Conservation (phyloP, 495 filamentous ascomycete species). For the Parathielavia hyrcaniae region DNA sequence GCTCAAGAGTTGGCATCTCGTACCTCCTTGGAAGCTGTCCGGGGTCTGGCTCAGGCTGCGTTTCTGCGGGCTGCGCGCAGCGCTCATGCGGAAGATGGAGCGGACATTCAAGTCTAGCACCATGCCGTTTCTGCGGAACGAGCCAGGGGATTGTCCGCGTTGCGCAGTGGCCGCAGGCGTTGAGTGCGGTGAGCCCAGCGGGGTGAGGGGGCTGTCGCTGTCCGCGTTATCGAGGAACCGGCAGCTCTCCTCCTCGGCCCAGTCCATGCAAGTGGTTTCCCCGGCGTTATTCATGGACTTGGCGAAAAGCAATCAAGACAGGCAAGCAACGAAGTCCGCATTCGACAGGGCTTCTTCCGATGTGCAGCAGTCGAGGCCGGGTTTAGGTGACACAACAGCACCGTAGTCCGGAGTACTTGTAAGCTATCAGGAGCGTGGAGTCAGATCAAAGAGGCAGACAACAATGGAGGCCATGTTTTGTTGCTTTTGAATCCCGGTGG, state of each 20-base stretch:
- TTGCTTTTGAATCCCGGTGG: no score
- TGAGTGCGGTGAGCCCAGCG: background rate
- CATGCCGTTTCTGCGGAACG: slow-evolving; percentile 12
- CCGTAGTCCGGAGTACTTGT: background rate
- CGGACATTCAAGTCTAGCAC: slow-evolving; percentile 2
- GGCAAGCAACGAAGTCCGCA: background rate
- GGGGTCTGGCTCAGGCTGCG: background rate
- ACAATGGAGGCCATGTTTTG: no score
- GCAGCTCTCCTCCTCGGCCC: background rate
- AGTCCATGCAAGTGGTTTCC: background rate
- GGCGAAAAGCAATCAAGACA: background rate
- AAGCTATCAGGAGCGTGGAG: background rate
- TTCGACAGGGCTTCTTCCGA: background rate
- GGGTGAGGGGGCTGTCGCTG: background rate
- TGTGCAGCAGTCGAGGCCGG: background rate
- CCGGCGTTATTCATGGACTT: background rate
- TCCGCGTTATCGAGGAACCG: background rate
- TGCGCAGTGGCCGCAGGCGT: background rate
- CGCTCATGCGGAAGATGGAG: slow-evolving; percentile 3
- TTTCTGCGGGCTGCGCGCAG: background rate
- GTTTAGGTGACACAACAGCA: background rate
- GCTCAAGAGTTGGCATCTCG: background rate
- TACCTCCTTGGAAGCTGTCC: background rate
- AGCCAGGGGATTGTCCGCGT: background rate
- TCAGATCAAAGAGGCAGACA: background rate